Percentiles rank a stretch among this genome's conserved stretches.
phyloP scores from a whole-genome alignment of 202 grass and related monocot genomes.

The Schoenoplectus triqueter region DNA sequence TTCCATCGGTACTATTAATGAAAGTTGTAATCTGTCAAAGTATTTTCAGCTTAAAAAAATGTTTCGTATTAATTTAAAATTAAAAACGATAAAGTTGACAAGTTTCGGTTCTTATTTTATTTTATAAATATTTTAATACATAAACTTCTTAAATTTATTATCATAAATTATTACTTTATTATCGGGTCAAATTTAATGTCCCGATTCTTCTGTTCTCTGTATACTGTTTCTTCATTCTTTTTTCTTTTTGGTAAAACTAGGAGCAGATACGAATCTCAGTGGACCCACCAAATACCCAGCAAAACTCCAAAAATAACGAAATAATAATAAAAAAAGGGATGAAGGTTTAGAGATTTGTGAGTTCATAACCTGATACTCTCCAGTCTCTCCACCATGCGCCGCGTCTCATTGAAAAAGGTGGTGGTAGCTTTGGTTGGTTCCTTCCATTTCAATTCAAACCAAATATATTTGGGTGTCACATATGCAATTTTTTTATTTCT shows the following conservation, averaged over 20 bases:
- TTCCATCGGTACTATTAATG: neutral
- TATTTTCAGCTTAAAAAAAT: neutral
- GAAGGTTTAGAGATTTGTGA: neutral
- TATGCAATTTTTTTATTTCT: neutral
- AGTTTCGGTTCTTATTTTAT: too few relatives aligned
- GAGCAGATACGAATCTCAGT: constrained; percentile 28
- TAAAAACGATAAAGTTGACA: too few relatives aligned
- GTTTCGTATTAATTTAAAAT: neutral
- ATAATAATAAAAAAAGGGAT: neutral
- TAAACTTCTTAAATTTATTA: too few relatives aligned
- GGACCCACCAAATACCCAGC: neutral
- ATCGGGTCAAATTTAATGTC: too few relatives aligned
- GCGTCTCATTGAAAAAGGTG: neutral
- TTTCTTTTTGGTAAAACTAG: neutral
- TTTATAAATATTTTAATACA: too few relatives aligned
- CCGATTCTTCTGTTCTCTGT: too few relatives aligned
- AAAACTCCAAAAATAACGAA: constrained; percentile 22
- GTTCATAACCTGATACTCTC: too few relatives aligned
- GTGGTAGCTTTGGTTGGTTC: constrained; percentile 4
- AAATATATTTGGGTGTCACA: constrained; percentile 22
- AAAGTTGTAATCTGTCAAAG: neutral
- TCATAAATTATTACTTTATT: too few relatives aligned
- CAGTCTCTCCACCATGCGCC: neutral
- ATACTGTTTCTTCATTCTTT: neutral
- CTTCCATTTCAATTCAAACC: constrained; percentile 29